Conservation (phyloP, 2,329 filamentous ascomycete species). For the Aspergillus persii region DNA sequence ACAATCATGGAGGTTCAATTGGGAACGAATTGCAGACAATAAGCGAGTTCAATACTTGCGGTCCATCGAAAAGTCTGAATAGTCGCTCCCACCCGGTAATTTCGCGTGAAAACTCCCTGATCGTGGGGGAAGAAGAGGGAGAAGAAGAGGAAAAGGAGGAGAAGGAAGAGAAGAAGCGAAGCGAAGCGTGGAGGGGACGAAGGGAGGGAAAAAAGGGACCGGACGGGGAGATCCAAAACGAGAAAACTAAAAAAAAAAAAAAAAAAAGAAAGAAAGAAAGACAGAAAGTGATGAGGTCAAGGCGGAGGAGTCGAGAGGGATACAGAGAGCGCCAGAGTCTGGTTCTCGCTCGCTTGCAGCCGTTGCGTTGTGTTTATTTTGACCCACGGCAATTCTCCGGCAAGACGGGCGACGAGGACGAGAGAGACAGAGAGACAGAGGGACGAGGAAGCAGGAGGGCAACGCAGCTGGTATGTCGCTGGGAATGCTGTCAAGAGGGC, state of each 20-base stretch:
- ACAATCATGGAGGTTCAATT: slow-evolving; percentile 18
- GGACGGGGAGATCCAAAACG: slow-evolving; percentile 15
- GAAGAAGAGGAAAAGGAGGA: slow-evolving; percentile 1
- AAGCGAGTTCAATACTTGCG: background rate
- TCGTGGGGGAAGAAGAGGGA: slow-evolving; percentile 4
- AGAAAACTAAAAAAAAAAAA: slow-evolving; percentile 6
- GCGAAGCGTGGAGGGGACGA: slow-evolving; percentile 1
- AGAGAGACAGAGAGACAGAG: background rate
- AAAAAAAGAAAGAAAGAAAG: background rate
- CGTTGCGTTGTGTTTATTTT: slow-evolving; percentile 33
- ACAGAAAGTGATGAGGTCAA: slow-evolving; percentile 14
- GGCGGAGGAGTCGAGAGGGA: slow-evolving; percentile 6
- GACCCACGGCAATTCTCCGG: slow-evolving; percentile 23
- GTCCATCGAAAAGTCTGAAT: background rate
- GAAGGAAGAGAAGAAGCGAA: slow-evolving; percentile 10
- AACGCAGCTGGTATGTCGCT: background rate
- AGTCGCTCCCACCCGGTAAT: background rate
- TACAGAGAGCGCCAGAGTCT: background rate
- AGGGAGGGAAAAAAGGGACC: slow-evolving; percentile 10
- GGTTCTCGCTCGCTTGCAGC: slow-evolving; percentile 21
- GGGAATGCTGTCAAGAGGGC: background rate
- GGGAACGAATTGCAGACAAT: background rate
- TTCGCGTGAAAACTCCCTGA: background rate
- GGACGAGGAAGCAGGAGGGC: background rate
- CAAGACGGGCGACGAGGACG: background rate